Base-by-base conservation (phyloP, 164 flowering plant species). In the Tinospora cordifolia region DNA sequence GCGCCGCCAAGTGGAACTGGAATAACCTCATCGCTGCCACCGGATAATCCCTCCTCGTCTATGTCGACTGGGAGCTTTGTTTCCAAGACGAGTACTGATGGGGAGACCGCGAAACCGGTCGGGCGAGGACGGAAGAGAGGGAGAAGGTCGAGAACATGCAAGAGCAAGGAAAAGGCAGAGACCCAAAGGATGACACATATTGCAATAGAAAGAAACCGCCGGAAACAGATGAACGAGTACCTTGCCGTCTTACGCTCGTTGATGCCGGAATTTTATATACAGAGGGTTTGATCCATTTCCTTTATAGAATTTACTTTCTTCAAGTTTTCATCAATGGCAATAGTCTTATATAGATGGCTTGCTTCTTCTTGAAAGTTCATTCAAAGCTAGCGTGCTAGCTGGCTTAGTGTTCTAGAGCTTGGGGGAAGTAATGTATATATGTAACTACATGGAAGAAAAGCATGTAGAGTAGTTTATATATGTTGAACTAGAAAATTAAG, bases 121-220 rank as follows among this genome's bases (percentile, higher is more conserved):
- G 79, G 57, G 40, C 83, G 81, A 63, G 80, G 80, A 6, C 66
- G 81, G 75, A 90, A 80, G 81, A 78, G 88, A 76, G 80, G 83
- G 77, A 83, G 90, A 73, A 79, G 81, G 78, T 74, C 87, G 1
- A 87, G 86, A 75, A 81, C 79, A 7, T 83, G 89, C 63, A 87
- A 84, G 87, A 89, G 84, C 79, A 85, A 86, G 63, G 92, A 93
- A 60, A 92, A 89, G 66, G 90, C 89, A 24, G 96, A 93, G 80
- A 87, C 85, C 2, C 97, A 93, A 75, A 85, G 98, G 76, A 85
- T 93, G 95, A 88, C 95, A 14, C 98, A 93, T 85, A 93, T 93
- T 81, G 78, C 83, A 5, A 93, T 93, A 0, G 98, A 93, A 62
- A 82, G 98, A 58, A 93, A 93, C 70, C 83, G 98, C 4, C 78